These are phyloP conservation scores for Aspergillus japonicus DNA, from an alignment of 2,329 filamentous ascomycete species.

Conservation along the genomic window DNA sequence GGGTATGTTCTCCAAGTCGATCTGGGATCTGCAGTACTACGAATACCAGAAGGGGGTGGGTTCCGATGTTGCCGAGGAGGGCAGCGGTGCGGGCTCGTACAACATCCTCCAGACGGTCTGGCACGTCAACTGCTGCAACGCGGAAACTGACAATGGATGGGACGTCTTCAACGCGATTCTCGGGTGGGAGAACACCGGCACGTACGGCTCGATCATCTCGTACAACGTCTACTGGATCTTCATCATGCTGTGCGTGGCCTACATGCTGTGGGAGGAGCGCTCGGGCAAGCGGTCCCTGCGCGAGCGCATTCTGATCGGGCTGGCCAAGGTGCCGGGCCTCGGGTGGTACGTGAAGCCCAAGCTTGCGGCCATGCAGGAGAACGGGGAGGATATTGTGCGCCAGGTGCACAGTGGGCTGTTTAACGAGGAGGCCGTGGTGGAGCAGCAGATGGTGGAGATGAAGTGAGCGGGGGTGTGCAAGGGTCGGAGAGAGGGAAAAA, in stretches of 20 bases:
- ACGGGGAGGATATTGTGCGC: not conserved
- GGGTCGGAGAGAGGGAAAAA: not conserved
- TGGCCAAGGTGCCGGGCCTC: not conserved
- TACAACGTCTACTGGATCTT: slow-evolving; percentile 79
- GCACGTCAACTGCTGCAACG: slow-evolving; percentile 84
- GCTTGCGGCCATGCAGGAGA: not conserved
- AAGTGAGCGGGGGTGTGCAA: not conserved
- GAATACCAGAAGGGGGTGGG: slow-evolving; percentile 41
- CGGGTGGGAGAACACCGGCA: slow-evolving; percentile 85
- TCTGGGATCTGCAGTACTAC: slow-evolving; percentile 73
- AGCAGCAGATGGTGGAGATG: not conserved
- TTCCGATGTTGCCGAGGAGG: slow-evolving; percentile 59
- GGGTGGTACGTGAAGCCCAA: not conserved
- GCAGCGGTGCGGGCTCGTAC: slow-evolving; percentile 71
- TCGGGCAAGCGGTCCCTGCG: not conserved
- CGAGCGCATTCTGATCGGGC: not conserved
- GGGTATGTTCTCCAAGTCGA: slow-evolving; percentile 72
- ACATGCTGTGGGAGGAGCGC: slow-evolving; percentile 4
- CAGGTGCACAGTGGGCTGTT: slow-evolving; percentile 3
- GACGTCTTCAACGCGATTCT: slow-evolving; percentile 82
- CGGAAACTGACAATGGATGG: slow-evolving; percentile 72
- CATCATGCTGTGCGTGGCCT: slow-evolving; percentile 1
- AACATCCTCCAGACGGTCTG: slow-evolving; percentile 75
- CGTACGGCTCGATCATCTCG: slow-evolving; percentile 79
- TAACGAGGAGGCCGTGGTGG: not conserved